Base-by-base conservation (phyloP, 2,329 filamentous ascomycete species). In the Fusarium guadeloupense region DNA sequence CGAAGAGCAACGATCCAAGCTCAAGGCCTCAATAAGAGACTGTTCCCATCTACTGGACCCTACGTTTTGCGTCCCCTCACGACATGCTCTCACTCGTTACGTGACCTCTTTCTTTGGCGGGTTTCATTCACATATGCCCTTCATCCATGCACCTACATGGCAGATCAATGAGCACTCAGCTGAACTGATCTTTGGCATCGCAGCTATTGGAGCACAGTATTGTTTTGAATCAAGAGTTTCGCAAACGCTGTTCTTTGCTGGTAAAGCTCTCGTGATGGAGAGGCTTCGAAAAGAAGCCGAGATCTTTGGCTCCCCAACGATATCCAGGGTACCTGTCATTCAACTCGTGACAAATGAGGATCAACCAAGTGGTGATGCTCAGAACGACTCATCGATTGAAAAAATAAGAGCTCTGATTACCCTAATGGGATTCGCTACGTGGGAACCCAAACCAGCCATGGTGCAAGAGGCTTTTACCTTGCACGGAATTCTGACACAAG, bases 391-490 rank as follows among this genome's bases (percentile, higher is more conserved):
- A n/a, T n/a, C n/a, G n/a, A 60, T 77, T 1, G 74, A 77, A 26
- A 70, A 72, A 0, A 70, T 76, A 2, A 66, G 74, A 0, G 69
- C 74, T 2, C 57, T 77, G 7, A 71, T 77, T 6, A 69, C 71
- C 2, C 68, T 77, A 7, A 77, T 77, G 75, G 75, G 71, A 1
- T 76, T 71, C 25, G 75, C 75, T 1, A 76, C 75, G 0, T 77
- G 75, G 75, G 75, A 77, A 10, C 69, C 70, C 1, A 72, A 74
- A 31, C 64, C 67, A 10, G 42, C 62, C 0, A 64, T 76, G 9
- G 54, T 77, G 1, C 71, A 74, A 13, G 75, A 77, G 30, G 74
- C 75, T 0, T 76, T 77, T 16, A 58, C 60, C 1, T 30, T 77
- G 1, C 75, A 77, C 9, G 68, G 67, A 1, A 64, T 76, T 3